These are phyloP conservation scores for Dissophora ornata DNA, from an alignment of 192 early-diverging fungal genomes.

Conservation along the genomic window DNA sequence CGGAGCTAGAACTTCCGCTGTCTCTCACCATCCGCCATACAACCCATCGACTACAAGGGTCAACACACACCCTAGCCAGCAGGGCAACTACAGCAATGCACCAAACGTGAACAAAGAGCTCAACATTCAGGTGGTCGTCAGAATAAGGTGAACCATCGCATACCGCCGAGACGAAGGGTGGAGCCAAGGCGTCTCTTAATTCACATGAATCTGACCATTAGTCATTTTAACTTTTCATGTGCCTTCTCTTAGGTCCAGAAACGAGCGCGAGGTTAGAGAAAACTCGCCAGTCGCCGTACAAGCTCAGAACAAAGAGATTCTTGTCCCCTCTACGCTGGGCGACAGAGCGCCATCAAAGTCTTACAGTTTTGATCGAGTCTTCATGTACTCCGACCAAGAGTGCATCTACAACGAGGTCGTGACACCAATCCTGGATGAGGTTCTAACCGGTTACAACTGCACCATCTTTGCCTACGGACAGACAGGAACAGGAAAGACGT, in stretches of 20 bases:
- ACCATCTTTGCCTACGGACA: constrained; percentile 89
- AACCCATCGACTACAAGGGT: background rate
- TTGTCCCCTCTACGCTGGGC: constrained; percentile 61
- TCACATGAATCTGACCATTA: background rate
- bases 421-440: constrained; percentile 85
- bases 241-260: constrained; percentile 54
- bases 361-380: constrained; percentile 93
- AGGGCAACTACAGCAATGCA: background rate
- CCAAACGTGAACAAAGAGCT: constrained; percentile 64
- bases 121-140: constrained; percentile 85
- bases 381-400: constrained; percentile 82
- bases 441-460: constrained; percentile 76
- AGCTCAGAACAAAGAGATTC: constrained; percentile 71
- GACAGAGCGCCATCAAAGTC: constrained; percentile 70
- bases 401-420: constrained; percentile 84
- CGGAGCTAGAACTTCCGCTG: background rate
- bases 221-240: background rate
- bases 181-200: too few species aligned
- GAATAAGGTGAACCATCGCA: constrained; percentile 69
- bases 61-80: background rate
- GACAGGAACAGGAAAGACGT: constrained; percentile 96
- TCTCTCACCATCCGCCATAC: background rate
- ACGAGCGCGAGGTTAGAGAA: constrained; percentile 72
- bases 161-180: background rate
- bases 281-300: constrained; percentile 72